Evolutionary conservation across 108 stramenopile genomes (phyloP).

Genomic region (Nitzschia sp.): DNA sequence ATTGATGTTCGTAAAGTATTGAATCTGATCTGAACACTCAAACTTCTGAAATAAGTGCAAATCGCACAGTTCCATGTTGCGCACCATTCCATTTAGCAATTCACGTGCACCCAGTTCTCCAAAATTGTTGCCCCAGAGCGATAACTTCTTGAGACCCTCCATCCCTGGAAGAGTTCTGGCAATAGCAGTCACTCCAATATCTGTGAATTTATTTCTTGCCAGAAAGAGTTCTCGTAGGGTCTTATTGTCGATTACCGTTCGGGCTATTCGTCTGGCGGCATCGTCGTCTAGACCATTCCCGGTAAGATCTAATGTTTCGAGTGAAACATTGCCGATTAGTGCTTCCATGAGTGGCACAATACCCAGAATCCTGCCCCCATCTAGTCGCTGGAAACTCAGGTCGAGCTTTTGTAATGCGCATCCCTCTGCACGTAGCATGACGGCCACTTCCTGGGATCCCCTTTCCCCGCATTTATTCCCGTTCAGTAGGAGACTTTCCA

Average conservation of each 20-base stretch:
- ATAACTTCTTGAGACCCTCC: constrained; percentile 12
- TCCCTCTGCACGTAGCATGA: neutral
- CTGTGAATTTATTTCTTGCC: constrained; percentile 8
- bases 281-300: constrained; percentile 1
- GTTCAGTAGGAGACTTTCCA: constrained; percentile 5
- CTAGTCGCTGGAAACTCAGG: constrained; percentile 7
- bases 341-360: neutral
- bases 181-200: constrained; percentile 4
- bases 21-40: constrained; percentile 8
- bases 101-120: constrained; percentile 11
- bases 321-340: neutral
- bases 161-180: constrained; percentile 5
- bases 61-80: constrained; percentile 1
- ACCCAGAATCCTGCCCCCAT: neutral
- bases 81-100: neutral
- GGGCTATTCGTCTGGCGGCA: constrained; percentile 2
- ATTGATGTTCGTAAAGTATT: constrained; percentile 9
- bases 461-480: constrained; percentile 12
- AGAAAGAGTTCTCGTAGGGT: constrained; percentile 4
- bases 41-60: neutral
- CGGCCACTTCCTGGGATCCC: neutral
- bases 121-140: constrained; percentile 15
- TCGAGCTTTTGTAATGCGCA: constrained; percentile 10
- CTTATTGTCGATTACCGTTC: neutral
- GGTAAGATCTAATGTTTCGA: constrained; percentile 10